Evolutionary conservation across 2,329 filamentous ascomycete species (phyloP).

Genomic region (Verticillium nubilum): DNA sequence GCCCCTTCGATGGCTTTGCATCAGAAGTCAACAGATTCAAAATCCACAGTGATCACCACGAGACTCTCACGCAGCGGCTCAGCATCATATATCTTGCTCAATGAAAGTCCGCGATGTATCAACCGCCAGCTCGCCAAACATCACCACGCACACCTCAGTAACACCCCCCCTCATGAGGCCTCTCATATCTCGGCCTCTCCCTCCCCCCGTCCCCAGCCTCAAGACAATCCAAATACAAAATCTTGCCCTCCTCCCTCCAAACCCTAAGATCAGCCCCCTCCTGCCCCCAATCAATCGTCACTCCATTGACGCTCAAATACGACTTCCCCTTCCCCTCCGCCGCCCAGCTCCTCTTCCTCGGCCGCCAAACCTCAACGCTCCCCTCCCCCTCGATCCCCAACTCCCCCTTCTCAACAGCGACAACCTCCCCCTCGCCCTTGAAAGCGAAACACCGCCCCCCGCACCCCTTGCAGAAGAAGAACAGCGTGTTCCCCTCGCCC

Average conservation of each 20-base stretch:
- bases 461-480: conserved; percentile 41
- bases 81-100: too few relatives aligned
- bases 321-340: not conserved
- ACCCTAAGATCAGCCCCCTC: conserved; percentile 30
- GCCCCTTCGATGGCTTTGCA: too few relatives aligned
- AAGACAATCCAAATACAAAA: conserved; percentile 18
- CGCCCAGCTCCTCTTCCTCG: conserved; percentile 20
- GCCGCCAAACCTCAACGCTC: conserved; percentile 17
- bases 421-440: conserved; percentile 24
- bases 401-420: conserved; percentile 11
- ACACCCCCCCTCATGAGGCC: conserved; percentile 6
- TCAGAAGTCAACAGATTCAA: too few relatives aligned
- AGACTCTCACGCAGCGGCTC: too few relatives aligned
- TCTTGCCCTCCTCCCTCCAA: conserved; percentile 26
- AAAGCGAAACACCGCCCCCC: conserved; percentile 37
- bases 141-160: not conserved
- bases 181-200: conserved; percentile 6
- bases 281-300: conserved; percentile 28
- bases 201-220: conserved; percentile 1
- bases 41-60: too few relatives aligned
- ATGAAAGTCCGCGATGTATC: too few relatives aligned
- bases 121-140: not conserved
- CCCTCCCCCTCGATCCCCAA: not conserved
- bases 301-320: conserved; percentile 32
- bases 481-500: conserved; percentile 22